Base-by-base conservation (phyloP, 306 rosid species). In the Fragaria vesca region DNA sequence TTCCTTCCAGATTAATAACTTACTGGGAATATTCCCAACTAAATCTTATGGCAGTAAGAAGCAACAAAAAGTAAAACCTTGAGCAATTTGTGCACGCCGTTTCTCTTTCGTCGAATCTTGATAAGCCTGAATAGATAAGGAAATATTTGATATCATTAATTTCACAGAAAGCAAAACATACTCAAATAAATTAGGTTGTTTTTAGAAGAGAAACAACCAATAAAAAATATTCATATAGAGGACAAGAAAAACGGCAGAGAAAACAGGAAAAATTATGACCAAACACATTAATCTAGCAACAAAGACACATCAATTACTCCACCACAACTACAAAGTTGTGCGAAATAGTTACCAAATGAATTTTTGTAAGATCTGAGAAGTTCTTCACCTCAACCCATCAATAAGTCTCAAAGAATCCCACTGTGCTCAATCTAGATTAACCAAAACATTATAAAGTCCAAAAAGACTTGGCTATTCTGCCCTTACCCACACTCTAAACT, bases 101-200 rank as follows among this genome's bases (percentile, higher is more conserved):
- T 84, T 96, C 88, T 96, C 99, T 81, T 96, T 96, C 18, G 99
- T 88, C 67, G 99, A 93, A 10, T 96, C 98, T 90, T 89, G 98
- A 82, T 96, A 93, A 78, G 98, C 98, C 99, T 95, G 89, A 78
- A 81, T 80, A 75, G 7, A 81, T 47, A 30, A 73, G 48, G 3
- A 82, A 69, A 69, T 84, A 8, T 72, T 76, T 61, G 76, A 75
- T 81, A 43, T 70, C 46, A 32, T 66, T 62, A 12, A 30, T 28
- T 46, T 21, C 45, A 40, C 12, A 34, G 47, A 40, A 40, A 79
- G 32, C 30, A 72, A 21, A 71, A 18, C 13, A 78, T n/a, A 21
- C 40, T 45, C 9, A 28, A 12, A 42, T 20, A 7, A 8, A 3
- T 8, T 57, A 32, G 30, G 43, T 65, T 65, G 6, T 4, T 12